Evolutionary conservation across 768 basidiomycete genomes (phyloP).

Genomic region (Pleurotus tuber-regium): DNA sequence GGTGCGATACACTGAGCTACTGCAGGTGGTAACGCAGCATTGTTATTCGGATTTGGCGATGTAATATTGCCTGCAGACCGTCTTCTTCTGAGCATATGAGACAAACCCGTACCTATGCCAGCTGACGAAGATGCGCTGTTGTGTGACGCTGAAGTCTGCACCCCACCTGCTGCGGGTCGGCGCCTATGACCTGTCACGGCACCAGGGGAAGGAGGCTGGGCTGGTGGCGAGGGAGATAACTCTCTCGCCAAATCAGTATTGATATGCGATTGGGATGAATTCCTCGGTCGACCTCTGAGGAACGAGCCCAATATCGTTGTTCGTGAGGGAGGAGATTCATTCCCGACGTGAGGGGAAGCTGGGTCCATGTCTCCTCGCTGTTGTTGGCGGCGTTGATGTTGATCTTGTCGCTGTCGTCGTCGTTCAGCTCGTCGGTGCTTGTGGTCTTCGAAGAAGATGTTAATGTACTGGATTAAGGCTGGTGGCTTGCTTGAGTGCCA

Average conservation of each 20-base stretch:
- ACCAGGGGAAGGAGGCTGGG: slow-evolving; percentile 26
- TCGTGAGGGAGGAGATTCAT: slow-evolving; percentile 44
- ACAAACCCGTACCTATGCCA: slow-evolving; percentile 40
- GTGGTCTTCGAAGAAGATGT: slow-evolving; percentile 5
- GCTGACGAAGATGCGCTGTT: slow-evolving; percentile 19
- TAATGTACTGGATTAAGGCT: slow-evolving; percentile 1
- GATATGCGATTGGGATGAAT: slow-evolving; percentile 61
- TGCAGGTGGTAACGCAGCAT: slow-evolving; percentile 8
- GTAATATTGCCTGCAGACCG: slow-evolving; percentile 60
- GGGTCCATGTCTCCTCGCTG: slow-evolving; percentile 6
- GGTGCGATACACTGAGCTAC: neutral
- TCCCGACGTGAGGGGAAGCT: slow-evolving; percentile 25
- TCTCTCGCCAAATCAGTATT: slow-evolving; percentile 29
- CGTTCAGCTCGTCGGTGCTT: slow-evolving; percentile 6
- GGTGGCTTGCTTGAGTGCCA: slow-evolving; percentile 2
- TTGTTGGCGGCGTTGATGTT: neutral
- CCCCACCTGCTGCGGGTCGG: slow-evolving; percentile 31
- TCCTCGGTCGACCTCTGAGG: slow-evolving; percentile 67
- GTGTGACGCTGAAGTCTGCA: slow-evolving; percentile 34
- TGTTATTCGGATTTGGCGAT: slow-evolving; percentile 19
- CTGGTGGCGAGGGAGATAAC: slow-evolving; percentile 45
- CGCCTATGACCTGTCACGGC: slow-evolving; percentile 32
- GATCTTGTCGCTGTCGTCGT: slow-evolving; percentile 8
- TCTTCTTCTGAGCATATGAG: slow-evolving; percentile 64
- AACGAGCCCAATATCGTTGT: slow-evolving; percentile 72